A percentile compares a stretch with the other conserved stretches of the same genome.
phyloP scores from a whole-genome alignment of 2,329 filamentous ascomycete genomes.

The Aspergillus pseudonomiae region DNA sequence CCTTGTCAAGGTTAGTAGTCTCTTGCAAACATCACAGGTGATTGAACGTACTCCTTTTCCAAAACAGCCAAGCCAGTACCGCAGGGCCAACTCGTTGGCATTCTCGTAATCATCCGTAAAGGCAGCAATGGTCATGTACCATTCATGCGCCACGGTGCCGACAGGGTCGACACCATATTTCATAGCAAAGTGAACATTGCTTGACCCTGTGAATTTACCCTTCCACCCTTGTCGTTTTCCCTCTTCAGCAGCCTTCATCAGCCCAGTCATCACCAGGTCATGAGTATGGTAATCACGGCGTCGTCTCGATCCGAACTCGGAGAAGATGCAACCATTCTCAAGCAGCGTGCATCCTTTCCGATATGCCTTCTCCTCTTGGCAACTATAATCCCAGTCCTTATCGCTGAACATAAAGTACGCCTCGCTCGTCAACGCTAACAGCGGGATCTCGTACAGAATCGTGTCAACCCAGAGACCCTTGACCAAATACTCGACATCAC shows the following conservation, averaged over 20 bases:
- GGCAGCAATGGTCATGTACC: constrained; percentile 98
- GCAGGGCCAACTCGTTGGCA: constrained; percentile 81
- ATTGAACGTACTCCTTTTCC: constrained; percentile 64
- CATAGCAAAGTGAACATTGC: constrained; percentile 97
- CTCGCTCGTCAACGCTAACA: constrained; percentile 89
- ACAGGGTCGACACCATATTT: constrained; percentile 81
- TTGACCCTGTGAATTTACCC: constrained; percentile 83
- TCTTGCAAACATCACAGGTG: not conserved
- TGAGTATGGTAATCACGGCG: constrained; percentile 94
- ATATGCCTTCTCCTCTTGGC: constrained; percentile 82
- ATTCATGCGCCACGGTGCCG: constrained; percentile 93
- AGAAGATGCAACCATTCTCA: constrained; percentile 82
- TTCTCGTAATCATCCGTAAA: constrained; percentile 82
- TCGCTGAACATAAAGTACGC: constrained; percentile 98
- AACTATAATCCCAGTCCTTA: constrained; percentile 84
- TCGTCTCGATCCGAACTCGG: constrained; percentile 89
- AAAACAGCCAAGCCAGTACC: constrained; percentile 90
- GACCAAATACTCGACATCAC: constrained; percentile 75
- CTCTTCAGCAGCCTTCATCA: constrained; percentile 77
- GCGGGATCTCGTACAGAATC: constrained; percentile 95
- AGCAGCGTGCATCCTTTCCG: constrained; percentile 78
- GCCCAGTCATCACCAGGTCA: constrained; percentile 82
- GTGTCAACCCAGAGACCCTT: constrained; percentile 90
- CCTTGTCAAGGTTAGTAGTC: constrained; percentile 39
- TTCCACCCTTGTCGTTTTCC: constrained; percentile 64